Evolutionary conservation across 768 basidiomycete species (phyloP), one percentile per base, ranked within the genome.

Genomic region (Podaxis sp.): DNA sequence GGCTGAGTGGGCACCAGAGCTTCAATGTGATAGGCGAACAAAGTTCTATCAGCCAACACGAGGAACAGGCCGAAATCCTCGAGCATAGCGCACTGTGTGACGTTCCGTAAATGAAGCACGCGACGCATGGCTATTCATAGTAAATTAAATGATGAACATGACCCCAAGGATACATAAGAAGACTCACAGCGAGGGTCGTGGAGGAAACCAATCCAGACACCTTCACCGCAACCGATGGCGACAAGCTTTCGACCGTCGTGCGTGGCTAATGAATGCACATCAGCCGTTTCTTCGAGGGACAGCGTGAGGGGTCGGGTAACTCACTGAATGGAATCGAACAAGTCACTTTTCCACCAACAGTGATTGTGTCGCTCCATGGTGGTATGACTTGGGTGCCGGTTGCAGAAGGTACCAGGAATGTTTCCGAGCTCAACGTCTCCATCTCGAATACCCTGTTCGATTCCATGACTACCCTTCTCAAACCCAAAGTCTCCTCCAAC

Each of bases 51-150:
- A 6, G 95, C 93, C 10, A 98, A 77, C 4, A 98, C 96, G 27
- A 98, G 82, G 80, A 99, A 95, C 65, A 98, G 94, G 14, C 94
- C 92, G 72, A 97, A 98, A 64, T 96, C 92, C 69, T 97, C 94
- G 5, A 98, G 77, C 82, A 98, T 95, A 0, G 95, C 95, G 70
- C 93, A 93, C 69, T 97, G 94, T 0, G 93, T 95, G 35, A 98
- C 95, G 78, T 88, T 86, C 73, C 94, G 93, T 48, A 98, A 77
- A 70, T 97, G 95, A 1, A 98, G 79, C 14, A 98, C 95, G 25
- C 94, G 92, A 35, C 93, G 88, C 79, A 98, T 86, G 2, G 94
- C 93, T 95, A 61, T 3, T 18, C 16, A 32, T 32, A 1, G 5
- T 27, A 35, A n/a, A 53, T 0, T 51, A 36, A 54, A 57, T 18